These are phyloP conservation scores for Panaeolus papilionaceus DNA, from an alignment of 768 basidiomycete genomes.

Conservation along the genomic window DNA sequence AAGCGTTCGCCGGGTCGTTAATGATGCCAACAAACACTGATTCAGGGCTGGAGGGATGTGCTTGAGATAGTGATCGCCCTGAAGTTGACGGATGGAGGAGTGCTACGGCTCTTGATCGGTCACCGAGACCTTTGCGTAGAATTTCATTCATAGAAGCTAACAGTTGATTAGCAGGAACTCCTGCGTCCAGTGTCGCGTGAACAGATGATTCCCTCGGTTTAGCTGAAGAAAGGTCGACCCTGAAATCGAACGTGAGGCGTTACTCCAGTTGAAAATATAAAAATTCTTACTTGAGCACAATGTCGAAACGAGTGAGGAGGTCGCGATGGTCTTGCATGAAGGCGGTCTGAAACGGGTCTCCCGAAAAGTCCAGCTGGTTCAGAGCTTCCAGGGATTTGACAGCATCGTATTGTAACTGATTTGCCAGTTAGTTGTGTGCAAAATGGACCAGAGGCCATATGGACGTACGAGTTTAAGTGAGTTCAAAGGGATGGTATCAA, in stretches of 20 bases:
- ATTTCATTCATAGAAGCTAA: slow-evolving; percentile 55
- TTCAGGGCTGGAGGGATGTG: slow-evolving; percentile 55
- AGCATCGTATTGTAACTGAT: slow-evolving; percentile 71
- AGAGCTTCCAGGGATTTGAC: slow-evolving; percentile 70
- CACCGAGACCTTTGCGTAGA: slow-evolving; percentile 72
- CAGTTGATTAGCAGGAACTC: slow-evolving; percentile 62
- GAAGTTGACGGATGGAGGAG: slow-evolving; percentile 60
- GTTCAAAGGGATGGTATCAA: slow-evolving; percentile 75
- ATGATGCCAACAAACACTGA: slow-evolving; percentile 76
- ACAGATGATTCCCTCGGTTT: slow-evolving; percentile 49
- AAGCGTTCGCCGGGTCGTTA: slow-evolving; percentile 73
- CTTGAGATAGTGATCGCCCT: slow-evolving; percentile 56
- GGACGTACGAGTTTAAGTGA: slow-evolving; percentile 77
- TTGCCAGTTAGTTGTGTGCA: neutral
- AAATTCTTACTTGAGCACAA: slow-evolving; percentile 60
- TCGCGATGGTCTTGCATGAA: slow-evolving; percentile 79
- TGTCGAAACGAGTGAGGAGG: slow-evolving; percentile 73
- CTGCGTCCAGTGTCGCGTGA: slow-evolving; percentile 60
- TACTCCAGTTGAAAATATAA: slow-evolving; percentile 8
- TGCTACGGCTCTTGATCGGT: slow-evolving; percentile 69
- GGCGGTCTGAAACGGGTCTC: slow-evolving; percentile 70
- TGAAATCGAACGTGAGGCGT: slow-evolving; percentile 30
- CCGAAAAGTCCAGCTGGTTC: slow-evolving; percentile 48
- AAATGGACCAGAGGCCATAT: neutral
- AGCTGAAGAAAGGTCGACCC: slow-evolving; percentile 61